These are phyloP conservation scores for Myrmaecium sp. DNA, from an alignment of 2,329 filamentous ascomycete genomes.

Conservation along the genomic window DNA sequence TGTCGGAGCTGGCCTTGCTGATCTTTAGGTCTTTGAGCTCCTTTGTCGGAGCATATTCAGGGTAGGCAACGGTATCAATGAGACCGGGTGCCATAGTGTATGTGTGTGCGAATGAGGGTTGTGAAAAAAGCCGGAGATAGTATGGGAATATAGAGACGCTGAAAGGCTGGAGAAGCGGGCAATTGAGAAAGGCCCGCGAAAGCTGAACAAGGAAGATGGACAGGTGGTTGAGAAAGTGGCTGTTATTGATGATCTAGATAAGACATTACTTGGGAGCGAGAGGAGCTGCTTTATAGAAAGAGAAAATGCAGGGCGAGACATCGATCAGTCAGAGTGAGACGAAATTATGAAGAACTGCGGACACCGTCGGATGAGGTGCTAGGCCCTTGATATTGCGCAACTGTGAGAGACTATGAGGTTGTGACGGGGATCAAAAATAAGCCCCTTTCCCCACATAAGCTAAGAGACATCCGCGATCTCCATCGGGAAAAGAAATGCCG, in stretches of 20 bases:
- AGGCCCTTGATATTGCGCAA: no score
- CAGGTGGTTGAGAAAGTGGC: neutral
- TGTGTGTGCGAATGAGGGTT: constrained; percentile 1
- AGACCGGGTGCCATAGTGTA: constrained; percentile 6
- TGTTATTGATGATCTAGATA: no score
- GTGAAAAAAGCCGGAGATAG: neutral
- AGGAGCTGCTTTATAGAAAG: neutral
- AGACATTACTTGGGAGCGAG: neutral
- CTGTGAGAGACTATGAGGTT: no score
- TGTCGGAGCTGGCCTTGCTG: constrained; percentile 9
- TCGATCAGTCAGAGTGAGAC: no score
- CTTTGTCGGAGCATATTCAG: neutral
- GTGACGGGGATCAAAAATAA: no score
- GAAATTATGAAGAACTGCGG: no score
- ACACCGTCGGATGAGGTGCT: no score
- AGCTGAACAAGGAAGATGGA: neutral
- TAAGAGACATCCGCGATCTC: no score
- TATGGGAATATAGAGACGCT: neutral
- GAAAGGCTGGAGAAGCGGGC: neutral
- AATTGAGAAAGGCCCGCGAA: neutral
- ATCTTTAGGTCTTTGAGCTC: constrained; percentile 3
- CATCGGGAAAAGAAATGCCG: no score
- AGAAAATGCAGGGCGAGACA: neutral
- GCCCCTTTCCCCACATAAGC: no score
- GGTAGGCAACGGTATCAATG: neutral